Conservation (phyloP, 2,329 filamentous ascomycete genomes). For the Colletotrichum sp. region DNA sequence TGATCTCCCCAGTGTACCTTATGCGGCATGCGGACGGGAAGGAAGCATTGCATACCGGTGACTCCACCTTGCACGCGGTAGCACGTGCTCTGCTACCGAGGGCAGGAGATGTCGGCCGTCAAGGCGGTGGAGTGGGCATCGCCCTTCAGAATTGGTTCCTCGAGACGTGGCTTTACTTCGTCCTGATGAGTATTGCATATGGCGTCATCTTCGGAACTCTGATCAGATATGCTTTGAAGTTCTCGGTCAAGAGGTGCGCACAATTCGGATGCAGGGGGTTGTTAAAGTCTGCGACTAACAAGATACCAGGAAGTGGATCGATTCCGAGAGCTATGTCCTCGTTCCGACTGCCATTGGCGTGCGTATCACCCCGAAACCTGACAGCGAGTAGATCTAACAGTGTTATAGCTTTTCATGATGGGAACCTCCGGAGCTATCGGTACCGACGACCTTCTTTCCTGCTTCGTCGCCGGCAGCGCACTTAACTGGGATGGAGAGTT, state of each 20-base stretch:
- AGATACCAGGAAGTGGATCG: slow-evolving; percentile 54
- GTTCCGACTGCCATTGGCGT: slow-evolving; percentile 56
- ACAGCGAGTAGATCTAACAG: neutral
- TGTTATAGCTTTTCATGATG: slow-evolving; percentile 57
- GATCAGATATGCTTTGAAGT: slow-evolving; percentile 51
- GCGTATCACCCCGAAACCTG: slow-evolving; percentile 25
- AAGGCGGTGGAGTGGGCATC: slow-evolving; percentile 55
- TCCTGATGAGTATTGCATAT: slow-evolving; percentile 57
- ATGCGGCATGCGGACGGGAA: slow-evolving; percentile 56
- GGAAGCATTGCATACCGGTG: slow-evolving; percentile 2
- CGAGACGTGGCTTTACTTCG: slow-evolving; percentile 65
- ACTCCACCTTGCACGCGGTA: neutral
- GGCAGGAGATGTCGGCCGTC: slow-evolving; percentile 48
- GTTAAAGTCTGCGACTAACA: neutral
- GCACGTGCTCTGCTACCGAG: slow-evolving; percentile 12
- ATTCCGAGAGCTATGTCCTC: slow-evolving; percentile 58
- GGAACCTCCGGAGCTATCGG: slow-evolving; percentile 63
- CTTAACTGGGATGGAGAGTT: slow-evolving; percentile 69
- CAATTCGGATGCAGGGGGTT: neutral
- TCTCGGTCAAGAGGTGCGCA: slow-evolving; percentile 38
- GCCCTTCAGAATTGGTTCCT: slow-evolving; percentile 63
- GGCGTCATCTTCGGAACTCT: slow-evolving; percentile 56
- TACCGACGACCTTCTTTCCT: slow-evolving; percentile 65
- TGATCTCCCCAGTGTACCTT: slow-evolving; percentile 49
- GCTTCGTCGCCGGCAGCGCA: slow-evolving; percentile 63